These are phyloP conservation scores for Camellia sinensis DNA, from an alignment of 148 eudicot genomes.

Conservation along the genomic window DNA sequence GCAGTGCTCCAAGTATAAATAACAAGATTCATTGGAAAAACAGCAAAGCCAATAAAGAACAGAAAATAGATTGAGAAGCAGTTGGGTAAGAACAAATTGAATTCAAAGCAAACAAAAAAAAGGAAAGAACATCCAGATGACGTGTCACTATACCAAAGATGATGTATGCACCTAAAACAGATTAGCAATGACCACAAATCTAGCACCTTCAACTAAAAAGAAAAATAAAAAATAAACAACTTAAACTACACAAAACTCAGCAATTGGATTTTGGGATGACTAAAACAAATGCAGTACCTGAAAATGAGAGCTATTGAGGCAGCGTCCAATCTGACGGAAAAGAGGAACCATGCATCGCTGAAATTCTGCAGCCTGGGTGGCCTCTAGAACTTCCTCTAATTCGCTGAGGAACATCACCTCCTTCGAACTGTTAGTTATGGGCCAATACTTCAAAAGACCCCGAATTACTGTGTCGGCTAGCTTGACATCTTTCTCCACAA, in stretches of 20 bases:
- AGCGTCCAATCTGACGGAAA: conserved; percentile 41
- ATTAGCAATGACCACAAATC: not conserved
- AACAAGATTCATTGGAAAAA: not conserved
- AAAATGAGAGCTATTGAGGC: conserved; percentile 46
- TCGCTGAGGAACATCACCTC: conserved; percentile 54
- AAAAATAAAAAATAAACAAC: not conserved
- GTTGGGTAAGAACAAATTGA: not conserved
- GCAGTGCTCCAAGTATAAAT: not conserved
- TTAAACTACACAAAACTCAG: not conserved
- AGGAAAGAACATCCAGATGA: not conserved
- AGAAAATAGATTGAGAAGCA: not conserved
- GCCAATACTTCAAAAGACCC: conserved; percentile 55
- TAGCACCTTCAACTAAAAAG: not conserved
- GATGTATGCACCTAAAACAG: not conserved
- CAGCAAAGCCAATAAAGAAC: not conserved
- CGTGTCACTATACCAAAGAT: not conserved
- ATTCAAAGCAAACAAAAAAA: not conserved
- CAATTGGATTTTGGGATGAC: not conserved
- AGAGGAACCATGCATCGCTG: conserved; percentile 54
- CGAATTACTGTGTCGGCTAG: conserved; percentile 47
- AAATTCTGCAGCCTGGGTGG: conserved; percentile 47
- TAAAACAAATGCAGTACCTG: conserved; percentile 32
- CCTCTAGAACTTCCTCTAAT: conserved; percentile 55
- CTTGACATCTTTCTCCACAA: conserved; percentile 50
- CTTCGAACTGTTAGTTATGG: conserved; percentile 49